Evolutionary conservation across 331 rosid genomes (phyloP), one percentile per base, ranked within the genome.

Genomic region (Quercus tomentella): DNA sequence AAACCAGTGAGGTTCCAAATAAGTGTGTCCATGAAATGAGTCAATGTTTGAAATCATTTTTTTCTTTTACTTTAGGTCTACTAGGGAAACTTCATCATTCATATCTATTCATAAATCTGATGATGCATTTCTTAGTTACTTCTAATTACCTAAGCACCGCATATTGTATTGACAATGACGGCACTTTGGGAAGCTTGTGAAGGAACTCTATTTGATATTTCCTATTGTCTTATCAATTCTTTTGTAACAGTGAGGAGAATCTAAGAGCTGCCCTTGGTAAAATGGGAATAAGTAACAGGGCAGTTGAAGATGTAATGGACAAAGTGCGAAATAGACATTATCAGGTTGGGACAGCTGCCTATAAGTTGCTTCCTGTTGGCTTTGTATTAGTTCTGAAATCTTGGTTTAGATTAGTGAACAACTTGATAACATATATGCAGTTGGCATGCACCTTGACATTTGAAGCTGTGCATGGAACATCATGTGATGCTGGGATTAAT

Each of bases 361-460:
- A 21, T 74, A 63, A 79, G 76, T 78, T 69, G 54, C 77, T 77
- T 77, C 55, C 63, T 11, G 76, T 72, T 74, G 56, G 28, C 60
- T 80, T 49, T 79, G 56, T 33, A 75, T 54, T 66, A 67, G 55
- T 62, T 60, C 28, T 52, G 26, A 33, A 57, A 69, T 77, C 60
- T 69, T 55, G 76, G 30, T 79, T 81, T 51, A 76, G 57, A 35
- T 81, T 60, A 65, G 49, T 52, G 76, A 83, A 74, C 76, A 58
- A 76, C 68, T 67, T 78, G 74, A 30, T 81, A 72, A 75, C 73
- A 76, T 70, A 49, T 77, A 56, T 80, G 86, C 87, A 95, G 98
- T 81, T 95, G 86, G 98, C 99, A 18, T 95, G 98, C 86, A 95
- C 99, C 82, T 84, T 91, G 85, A 91, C 98, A 25, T 95, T 95